Evolutionary conservation across 768 basidiomycete species (phyloP), one percentile per base, ranked within the genome.

Genomic region (Trametes meyenii): DNA sequence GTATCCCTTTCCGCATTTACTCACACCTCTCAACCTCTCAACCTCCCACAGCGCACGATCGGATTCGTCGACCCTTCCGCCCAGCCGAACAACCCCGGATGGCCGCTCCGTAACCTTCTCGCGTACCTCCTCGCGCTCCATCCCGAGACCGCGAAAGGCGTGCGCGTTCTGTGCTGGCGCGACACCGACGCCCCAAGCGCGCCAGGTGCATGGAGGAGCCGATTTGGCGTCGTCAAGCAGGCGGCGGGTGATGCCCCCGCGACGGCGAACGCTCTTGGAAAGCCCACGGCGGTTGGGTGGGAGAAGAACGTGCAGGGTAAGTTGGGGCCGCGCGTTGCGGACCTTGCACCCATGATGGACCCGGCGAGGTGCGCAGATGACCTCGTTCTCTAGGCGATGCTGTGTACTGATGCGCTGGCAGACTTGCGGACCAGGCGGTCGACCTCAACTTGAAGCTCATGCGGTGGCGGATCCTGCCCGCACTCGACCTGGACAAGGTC

Each of bases 401-500:
- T 38, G 48, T 29, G 6, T 24, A 36, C 26, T 29, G 35, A 26
- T 13, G 19, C 16, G 26, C 35, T 1, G 39, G 6, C 64, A 94
- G 94, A 66, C 83, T 98, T 5, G 96, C 96, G 0, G 87, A 92
- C 65, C 96, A 99, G 74, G 97, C 97, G 0, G 94, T 98, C n/a
- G 95, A 98, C 75, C 79, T 99, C 42, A 99, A 98, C 71, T 79
- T 98, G 50, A 98, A 98, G 72, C 82, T 99, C 43, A 98, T 99
- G 96, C 85, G 94, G 19, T 98, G 96, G 96, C 84, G 96, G 19
- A 94, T 98, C 65, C 78, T 98, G 19, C 97, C 97, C 14, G 77
- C 83, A 0, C 85, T 99, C 50, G 84, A 98, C 65, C 81, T 98
- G 13, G 96, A 97, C 55, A 92, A 88, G 75, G 83, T 99, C 21